These are phyloP conservation scores for Ophiostoma piceae DNA, from an alignment of 2,329 filamentous ascomycete genomes.

Conservation along the genomic window DNA sequence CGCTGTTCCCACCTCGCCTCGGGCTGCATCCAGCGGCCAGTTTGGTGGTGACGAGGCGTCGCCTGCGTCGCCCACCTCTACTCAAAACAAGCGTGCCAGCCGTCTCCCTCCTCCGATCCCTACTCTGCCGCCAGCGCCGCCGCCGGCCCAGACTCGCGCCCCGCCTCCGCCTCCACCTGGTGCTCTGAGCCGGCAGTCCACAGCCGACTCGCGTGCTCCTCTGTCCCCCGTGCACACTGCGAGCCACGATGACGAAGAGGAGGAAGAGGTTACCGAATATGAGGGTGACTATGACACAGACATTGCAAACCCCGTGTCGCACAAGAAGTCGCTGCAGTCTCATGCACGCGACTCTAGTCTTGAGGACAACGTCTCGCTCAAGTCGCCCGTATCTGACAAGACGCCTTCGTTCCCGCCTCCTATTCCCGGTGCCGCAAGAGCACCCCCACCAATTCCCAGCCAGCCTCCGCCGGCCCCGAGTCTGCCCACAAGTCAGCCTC, in stretches of 20 bases:
- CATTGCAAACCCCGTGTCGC: constrained; percentile 86
- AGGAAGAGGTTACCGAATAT: constrained; percentile 84
- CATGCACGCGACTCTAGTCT: constrained; percentile 72
- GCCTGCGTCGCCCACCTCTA: constrained; percentile 35
- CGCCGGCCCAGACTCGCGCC: constrained; percentile 52
- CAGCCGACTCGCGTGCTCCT: constrained; percentile 46
- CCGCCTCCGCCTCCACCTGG: constrained; percentile 62
- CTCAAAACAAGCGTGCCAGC: constrained; percentile 50
- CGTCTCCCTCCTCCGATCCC: constrained; percentile 58
- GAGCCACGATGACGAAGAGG: constrained; percentile 56
- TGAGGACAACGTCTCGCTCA: constrained; percentile 61
- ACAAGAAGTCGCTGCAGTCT: constrained; percentile 86
- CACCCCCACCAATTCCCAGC: constrained; percentile 59
- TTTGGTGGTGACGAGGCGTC: constrained; percentile 36
- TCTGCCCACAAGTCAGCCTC: constrained; percentile 40
- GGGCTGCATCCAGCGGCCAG: constrained; percentile 37
- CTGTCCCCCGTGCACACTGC: constrained; percentile 40
- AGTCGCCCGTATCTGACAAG: constrained; percentile 46
- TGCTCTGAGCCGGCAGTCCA: constrained; percentile 53
- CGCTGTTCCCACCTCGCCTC: constrained; percentile 34
- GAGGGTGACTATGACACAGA: constrained; percentile 98
- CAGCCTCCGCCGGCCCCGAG: constrained; percentile 38
- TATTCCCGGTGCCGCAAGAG: constrained; percentile 54
- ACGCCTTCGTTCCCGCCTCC: constrained; percentile 51
- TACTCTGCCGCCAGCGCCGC: constrained; percentile 43